Conservation (phyloP, 2,329 filamentous ascomycete genomes). For the Clonostachys byssicola region DNA sequence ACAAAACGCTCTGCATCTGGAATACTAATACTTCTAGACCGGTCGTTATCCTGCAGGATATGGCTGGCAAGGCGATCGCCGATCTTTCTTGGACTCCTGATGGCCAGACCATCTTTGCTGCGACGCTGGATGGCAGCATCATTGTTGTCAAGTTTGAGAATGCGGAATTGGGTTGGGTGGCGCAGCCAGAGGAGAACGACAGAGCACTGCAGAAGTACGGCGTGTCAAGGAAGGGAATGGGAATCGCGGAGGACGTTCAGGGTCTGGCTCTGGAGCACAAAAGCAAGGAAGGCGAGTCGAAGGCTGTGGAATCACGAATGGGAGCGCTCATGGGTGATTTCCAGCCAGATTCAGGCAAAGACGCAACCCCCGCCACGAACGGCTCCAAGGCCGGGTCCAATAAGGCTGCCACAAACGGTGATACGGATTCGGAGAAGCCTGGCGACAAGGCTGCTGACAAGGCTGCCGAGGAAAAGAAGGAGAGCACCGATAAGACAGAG, state of each 20-base stretch:
- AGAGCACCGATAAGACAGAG: constrained; percentile 38
- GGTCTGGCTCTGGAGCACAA: constrained; percentile 82
- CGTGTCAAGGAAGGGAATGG: constrained; percentile 79
- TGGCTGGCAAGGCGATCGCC: constrained; percentile 87
- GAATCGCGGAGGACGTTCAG: constrained; percentile 89
- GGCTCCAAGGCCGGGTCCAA: constrained; percentile 30
- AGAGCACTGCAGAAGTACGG: constrained; percentile 92
- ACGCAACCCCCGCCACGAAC: constrained; percentile 40
- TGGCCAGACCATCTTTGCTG: constrained; percentile 80
- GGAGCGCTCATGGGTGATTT: constrained; percentile 95
- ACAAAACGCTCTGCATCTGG: constrained; percentile 96
- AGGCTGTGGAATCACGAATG: constrained; percentile 91
- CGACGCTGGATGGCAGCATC: constrained; percentile 86
- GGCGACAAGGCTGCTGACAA: constrained; percentile 28
- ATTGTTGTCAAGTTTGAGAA: constrained; percentile 76
- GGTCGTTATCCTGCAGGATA: constrained; percentile 83
- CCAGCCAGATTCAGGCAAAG: constrained; percentile 47
- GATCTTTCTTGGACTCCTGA: constrained; percentile 94
- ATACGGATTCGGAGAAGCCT: constrained; percentile 23
- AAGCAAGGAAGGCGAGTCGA: constrained; percentile 87
- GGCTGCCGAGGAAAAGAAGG: constrained; percentile 33
- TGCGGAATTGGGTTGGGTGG: constrained; percentile 87
- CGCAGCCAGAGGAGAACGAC: constrained; percentile 83
- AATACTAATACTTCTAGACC: constrained; percentile 93
- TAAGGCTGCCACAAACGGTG: constrained; percentile 30